Conservation (phyloP, 148 eudicot genomes). For the Suaeda aralocaspica region DNA sequence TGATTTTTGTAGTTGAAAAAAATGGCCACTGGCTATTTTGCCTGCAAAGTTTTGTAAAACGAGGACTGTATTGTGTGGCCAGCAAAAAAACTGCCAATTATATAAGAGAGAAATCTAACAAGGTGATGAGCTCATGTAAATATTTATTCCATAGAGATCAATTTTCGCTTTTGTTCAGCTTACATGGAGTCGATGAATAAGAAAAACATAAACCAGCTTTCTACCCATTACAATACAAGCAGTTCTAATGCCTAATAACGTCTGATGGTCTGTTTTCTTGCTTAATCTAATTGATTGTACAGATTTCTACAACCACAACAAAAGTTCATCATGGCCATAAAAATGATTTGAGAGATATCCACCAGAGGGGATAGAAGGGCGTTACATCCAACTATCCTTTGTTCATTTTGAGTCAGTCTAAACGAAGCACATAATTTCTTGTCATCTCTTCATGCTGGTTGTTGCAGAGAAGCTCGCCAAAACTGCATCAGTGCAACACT, state of each 20-base stretch:
- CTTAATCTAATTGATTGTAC: neutral
- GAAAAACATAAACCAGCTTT: neutral
- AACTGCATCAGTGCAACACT: neutral
- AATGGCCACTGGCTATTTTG: constrained; percentile 7
- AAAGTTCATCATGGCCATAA: neutral
- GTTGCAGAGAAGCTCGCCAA: neutral
- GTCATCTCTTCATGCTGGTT: neutral
- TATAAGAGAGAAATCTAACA: too few species aligned
- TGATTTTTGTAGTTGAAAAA: neutral
- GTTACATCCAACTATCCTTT: neutral
- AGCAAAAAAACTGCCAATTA: too few species aligned
- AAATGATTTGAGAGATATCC: neutral
- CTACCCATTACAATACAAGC: constrained; percentile 1
- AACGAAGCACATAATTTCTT: neutral
- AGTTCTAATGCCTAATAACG: neutral
- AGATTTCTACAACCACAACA: neutral
- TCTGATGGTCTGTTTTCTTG: neutral
- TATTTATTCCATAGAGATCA: neutral
- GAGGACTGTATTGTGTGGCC: too few species aligned
- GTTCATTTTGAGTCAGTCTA: neutral
- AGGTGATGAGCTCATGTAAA: constrained; percentile 12
- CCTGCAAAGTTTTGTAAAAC: constrained; percentile 32
- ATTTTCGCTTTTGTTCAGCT: neutral
- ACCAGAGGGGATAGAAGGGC: too few species aligned
- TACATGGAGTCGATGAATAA: too few species aligned